Percentiles rank a stretch among this genome's conserved stretches.
These are phyloP conservation scores for Botrytis sinoallii DNA, from an alignment of 2,329 filamentous ascomycete genomes.

Conservation along the genomic window DNA sequence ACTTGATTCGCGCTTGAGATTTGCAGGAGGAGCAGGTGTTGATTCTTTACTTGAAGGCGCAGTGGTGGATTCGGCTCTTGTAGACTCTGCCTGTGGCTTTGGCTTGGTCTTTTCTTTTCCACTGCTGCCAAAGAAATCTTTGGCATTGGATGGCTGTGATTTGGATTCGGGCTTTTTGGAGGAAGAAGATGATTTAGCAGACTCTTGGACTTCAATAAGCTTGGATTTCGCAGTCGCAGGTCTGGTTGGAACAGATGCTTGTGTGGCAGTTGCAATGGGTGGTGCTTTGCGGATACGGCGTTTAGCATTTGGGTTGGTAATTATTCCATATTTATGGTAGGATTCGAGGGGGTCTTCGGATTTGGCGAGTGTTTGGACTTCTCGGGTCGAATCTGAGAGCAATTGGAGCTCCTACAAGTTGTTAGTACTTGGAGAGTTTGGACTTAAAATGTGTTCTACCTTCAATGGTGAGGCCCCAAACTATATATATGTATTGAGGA, in stretches of 20 bases:
- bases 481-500: constrained; percentile 85
- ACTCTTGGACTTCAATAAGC: constrained; percentile 21
- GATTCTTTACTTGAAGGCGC: constrained; percentile 31
- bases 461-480: constrained; percentile 67
- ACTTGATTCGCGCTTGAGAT: constrained; percentile 57
- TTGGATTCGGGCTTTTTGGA: constrained; percentile 27
- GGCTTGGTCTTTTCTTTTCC: constrained; percentile 29
- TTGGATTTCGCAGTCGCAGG: constrained; percentile 20
- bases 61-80: constrained; percentile 22
- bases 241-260: constrained; percentile 23
- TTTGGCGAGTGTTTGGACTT: constrained; percentile 54
- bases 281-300: constrained; percentile 41
- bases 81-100: background rate
- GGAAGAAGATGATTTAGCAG: constrained; percentile 18
- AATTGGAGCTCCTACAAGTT: constrained; percentile 56
- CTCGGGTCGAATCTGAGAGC: constrained; percentile 66
- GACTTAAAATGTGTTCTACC: constrained; percentile 40
- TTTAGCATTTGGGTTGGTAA: constrained; percentile 67
- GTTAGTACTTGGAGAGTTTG: constrained; percentile 8
- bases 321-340: constrained; percentile 66
- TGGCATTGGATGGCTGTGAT: constrained; percentile 34
- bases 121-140: constrained; percentile 42
- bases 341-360: constrained; percentile 58
- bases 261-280: constrained; percentile 32
- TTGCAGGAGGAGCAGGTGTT: constrained; percentile 28